These are phyloP conservation scores for Penicillium griseofulvum DNA, from an alignment of 2,329 filamentous ascomycete genomes.

Conservation along the genomic window DNA sequence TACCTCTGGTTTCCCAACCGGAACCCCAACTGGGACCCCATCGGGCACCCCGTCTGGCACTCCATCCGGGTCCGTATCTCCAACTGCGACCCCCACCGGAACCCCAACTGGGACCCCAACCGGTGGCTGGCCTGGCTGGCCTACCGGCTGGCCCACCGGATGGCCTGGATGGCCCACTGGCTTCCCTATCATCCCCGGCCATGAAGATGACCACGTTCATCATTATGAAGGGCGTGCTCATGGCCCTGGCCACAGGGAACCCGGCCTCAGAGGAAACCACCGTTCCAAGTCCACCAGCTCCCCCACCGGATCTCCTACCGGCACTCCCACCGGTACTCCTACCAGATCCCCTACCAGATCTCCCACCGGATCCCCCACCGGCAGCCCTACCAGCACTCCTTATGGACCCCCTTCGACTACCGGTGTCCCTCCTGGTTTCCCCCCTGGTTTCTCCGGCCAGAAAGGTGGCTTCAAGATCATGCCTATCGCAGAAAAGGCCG, in stretches of 20 bases:
- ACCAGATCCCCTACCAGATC: conserved; percentile 2
- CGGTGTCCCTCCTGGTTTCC: neutral
- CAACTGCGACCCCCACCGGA: neutral
- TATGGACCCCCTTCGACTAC: conserved; percentile 9
- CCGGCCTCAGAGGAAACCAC: neutral
- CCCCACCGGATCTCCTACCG: conserved; percentile 6
- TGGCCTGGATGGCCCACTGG: neutral
- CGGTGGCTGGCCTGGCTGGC: no score
- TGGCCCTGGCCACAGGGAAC: neutral
- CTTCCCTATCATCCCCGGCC: neutral
- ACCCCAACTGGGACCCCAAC: neutral
- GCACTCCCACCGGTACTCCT: neutral
- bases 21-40: neutral
- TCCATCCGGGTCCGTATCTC: neutral
- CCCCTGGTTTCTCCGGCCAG: neutral
- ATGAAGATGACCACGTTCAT: neutral
- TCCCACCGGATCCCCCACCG: conserved; percentile 1
- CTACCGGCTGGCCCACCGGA: no score
- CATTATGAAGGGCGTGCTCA: no score
- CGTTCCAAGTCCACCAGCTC: neutral
- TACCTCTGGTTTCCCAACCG: conserved; percentile 4
- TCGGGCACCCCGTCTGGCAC: neutral
- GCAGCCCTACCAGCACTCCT: neutral
- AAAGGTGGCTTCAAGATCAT: neutral
- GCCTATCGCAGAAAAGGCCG: conserved; percentile 1